These are phyloP conservation scores for Venturia nashicola DNA, from an alignment of 2,329 filamentous ascomycete genomes.

Conservation along the genomic window DNA sequence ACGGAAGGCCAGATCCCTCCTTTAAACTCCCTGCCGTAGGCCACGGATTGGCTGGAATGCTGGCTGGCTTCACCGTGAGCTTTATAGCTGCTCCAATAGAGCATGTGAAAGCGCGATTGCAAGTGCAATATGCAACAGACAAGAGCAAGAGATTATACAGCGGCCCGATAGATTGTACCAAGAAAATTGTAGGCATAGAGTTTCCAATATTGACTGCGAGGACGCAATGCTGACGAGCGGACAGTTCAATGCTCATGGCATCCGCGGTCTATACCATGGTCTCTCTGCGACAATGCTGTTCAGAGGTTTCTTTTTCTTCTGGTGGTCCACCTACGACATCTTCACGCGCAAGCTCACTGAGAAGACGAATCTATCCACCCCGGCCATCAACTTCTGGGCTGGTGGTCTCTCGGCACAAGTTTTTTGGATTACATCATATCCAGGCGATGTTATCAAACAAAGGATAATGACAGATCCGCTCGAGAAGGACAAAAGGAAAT, in stretches of 20 bases:
- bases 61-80: slow-evolving; percentile 81
- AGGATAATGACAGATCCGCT: slow-evolving; percentile 92
- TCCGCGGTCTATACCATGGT: slow-evolving; percentile 75
- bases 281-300: slow-evolving; percentile 77
- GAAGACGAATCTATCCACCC: slow-evolving; percentile 58
- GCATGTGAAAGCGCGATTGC: slow-evolving; percentile 85
- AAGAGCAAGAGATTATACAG: slow-evolving; percentile 70
- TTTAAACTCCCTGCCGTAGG: slow-evolving; percentile 59
- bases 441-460: slow-evolving; percentile 89
- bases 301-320: slow-evolving; percentile 90
- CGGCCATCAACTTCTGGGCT: slow-evolving; percentile 92
- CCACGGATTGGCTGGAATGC: slow-evolving; percentile 75
- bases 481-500: slow-evolving; percentile 52
- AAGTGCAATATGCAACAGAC: slow-evolving; percentile 79
- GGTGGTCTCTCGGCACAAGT: slow-evolving; percentile 85
- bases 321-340: slow-evolving; percentile 93
- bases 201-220: neutral
- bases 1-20: slow-evolving; percentile 17
- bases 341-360: slow-evolving; percentile 56
- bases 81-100: slow-evolving; percentile 91
- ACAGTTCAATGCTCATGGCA: slow-evolving; percentile 47
- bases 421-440: slow-evolving; percentile 90
- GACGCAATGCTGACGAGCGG: neutral
- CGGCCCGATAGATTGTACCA: slow-evolving; percentile 74
- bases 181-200: slow-evolving; percentile 44